Conservation (phyloP, 768 basidiomycete species). For the Pleurotus citrinopileatus region DNA sequence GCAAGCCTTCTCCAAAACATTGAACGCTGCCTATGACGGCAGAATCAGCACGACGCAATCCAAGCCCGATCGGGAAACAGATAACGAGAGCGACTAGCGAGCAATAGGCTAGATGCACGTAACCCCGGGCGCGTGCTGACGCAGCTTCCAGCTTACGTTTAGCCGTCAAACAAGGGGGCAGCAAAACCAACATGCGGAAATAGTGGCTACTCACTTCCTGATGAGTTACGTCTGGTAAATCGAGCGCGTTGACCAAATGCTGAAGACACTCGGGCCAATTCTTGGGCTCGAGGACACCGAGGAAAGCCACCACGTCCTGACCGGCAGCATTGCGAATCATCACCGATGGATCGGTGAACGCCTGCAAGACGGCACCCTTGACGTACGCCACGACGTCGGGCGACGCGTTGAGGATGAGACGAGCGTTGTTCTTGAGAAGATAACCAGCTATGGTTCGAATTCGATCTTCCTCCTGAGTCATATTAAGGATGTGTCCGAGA, state of each 20-base stretch:
- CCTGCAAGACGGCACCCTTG: slow-evolving; percentile 72
- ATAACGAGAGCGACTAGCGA: background rate
- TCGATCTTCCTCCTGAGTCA: slow-evolving; percentile 84
- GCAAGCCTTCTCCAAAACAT: slow-evolving; percentile 91
- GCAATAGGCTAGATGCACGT: background rate
- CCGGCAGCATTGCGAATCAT: slow-evolving; percentile 95
- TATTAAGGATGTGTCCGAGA: slow-evolving; percentile 88
- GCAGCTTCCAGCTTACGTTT: slow-evolving; percentile 6
- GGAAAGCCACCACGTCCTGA: slow-evolving; percentile 87
- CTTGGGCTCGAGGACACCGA: slow-evolving; percentile 83
- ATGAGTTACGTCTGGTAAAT: slow-evolving; percentile 67
- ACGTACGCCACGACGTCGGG: slow-evolving; percentile 69
- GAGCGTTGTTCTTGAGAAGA: slow-evolving; percentile 93
- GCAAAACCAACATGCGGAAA: background rate
- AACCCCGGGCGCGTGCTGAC: background rate
- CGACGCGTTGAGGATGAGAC: slow-evolving; percentile 67
- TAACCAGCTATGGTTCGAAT: slow-evolving; percentile 96
- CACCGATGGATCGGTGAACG: slow-evolving; percentile 76
- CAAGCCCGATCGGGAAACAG: slow-evolving; percentile 10
- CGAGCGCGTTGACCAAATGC: slow-evolving; percentile 77
- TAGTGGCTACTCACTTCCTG: slow-evolving; percentile 74
- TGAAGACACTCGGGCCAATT: slow-evolving; percentile 96
- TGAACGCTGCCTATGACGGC: slow-evolving; percentile 74
- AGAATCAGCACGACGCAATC: slow-evolving; percentile 15
- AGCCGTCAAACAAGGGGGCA: background rate